Percentiles rank a stretch among this genome's conserved stretches.
Evolutionary conservation across 1,284 basidiomycete genomes (phyloP).

Genomic region (Grifola frondosa): DNA sequence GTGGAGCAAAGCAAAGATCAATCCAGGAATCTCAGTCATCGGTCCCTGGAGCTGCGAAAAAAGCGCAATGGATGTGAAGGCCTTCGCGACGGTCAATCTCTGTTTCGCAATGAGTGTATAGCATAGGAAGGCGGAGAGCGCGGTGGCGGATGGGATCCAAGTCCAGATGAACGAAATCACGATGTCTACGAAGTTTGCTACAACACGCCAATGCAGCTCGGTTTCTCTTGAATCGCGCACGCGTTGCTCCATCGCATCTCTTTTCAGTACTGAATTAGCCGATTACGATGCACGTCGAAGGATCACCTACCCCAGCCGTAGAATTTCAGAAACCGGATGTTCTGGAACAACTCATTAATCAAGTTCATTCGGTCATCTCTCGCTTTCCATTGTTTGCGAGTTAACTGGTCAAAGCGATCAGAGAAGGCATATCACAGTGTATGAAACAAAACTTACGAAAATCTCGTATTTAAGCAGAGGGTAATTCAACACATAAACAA

Average conservation of each 20-base stretch:
- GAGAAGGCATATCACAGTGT: slow-evolving; percentile 5
- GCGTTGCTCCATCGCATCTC: slow-evolving; percentile 48
- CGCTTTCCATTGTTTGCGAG: slow-evolving; percentile 63
- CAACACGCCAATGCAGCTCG: slow-evolving; percentile 64
- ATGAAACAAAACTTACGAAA: slow-evolving; percentile 41
- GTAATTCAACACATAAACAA: slow-evolving; percentile 68
- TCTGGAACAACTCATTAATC: slow-evolving; percentile 79
- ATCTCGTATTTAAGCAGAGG: slow-evolving; percentile 67
- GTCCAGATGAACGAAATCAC: slow-evolving; percentile 67
- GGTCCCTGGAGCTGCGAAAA: slow-evolving; percentile 65
- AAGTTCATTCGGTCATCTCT: slow-evolving; percentile 74
- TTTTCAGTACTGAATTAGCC: neutral
- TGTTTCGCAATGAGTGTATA: slow-evolving; percentile 62
- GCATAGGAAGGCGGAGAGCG: slow-evolving; percentile 60
- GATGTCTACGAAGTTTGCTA: slow-evolving; percentile 58
- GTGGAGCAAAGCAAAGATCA: slow-evolving; percentile 63
- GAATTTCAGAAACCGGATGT: slow-evolving; percentile 69
- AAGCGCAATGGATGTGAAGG: slow-evolving; percentile 66
- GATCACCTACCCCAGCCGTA: slow-evolving; percentile 63
- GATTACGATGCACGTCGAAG: neutral
- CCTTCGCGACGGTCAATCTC: slow-evolving; percentile 63
- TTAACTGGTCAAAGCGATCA: slow-evolving; percentile 42
- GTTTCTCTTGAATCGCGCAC: slow-evolving; percentile 51
- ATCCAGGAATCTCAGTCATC: slow-evolving; percentile 60
- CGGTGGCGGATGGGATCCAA: slow-evolving; percentile 71